A percentile compares a stretch with the other conserved stretches of the same genome.
phyloP scores from a whole-genome alignment of 768 basidiomycete species.

The Tubosaeta sp. region DNA sequence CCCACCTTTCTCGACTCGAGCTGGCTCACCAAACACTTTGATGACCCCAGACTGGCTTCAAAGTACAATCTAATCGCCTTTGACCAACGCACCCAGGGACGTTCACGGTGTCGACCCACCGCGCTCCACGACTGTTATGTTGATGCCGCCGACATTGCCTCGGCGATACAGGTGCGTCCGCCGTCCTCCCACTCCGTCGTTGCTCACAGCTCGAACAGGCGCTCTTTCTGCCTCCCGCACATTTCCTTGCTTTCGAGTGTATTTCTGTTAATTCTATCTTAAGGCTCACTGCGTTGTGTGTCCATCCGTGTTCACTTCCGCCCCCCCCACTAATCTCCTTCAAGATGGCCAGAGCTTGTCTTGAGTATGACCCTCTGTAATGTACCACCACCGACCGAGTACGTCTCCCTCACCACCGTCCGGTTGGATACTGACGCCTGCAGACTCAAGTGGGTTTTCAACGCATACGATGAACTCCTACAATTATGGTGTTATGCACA shows the following conservation, averaged over 20 bases:
- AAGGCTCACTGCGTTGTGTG: constrained; percentile 64
- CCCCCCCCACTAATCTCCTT: constrained; percentile 6
- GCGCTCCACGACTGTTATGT: constrained; percentile 71
- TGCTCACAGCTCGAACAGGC: constrained; percentile 33
- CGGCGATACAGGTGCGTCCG: constrained; percentile 53
- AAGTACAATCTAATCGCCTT: constrained; percentile 72
- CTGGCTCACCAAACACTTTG: constrained; percentile 65
- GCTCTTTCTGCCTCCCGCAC: constrained; percentile 61
- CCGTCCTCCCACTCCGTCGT: background rate
- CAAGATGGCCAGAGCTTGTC: constrained; percentile 69
- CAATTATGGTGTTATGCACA: constrained; percentile 61
- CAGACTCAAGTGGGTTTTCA: constrained; percentile 57
- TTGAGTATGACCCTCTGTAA: constrained; percentile 66
- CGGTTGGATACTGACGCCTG: constrained; percentile 1
- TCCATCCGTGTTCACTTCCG: constrained; percentile 8
- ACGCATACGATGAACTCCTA: constrained; percentile 59
- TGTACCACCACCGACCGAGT: constrained; percentile 66
- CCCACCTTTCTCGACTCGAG: constrained; percentile 64
- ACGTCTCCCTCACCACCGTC: constrained; percentile 21
- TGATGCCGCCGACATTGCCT: constrained; percentile 72
- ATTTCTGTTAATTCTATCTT: constrained; percentile 54
- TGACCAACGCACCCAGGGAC: constrained; percentile 63
- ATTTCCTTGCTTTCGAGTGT: constrained; percentile 67
- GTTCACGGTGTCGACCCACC: constrained; percentile 48
- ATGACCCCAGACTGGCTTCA: constrained; percentile 55